These are phyloP conservation scores for Epichloe brachyelytri DNA, from an alignment of 2,329 filamentous ascomycete genomes.

Conservation along the genomic window DNA sequence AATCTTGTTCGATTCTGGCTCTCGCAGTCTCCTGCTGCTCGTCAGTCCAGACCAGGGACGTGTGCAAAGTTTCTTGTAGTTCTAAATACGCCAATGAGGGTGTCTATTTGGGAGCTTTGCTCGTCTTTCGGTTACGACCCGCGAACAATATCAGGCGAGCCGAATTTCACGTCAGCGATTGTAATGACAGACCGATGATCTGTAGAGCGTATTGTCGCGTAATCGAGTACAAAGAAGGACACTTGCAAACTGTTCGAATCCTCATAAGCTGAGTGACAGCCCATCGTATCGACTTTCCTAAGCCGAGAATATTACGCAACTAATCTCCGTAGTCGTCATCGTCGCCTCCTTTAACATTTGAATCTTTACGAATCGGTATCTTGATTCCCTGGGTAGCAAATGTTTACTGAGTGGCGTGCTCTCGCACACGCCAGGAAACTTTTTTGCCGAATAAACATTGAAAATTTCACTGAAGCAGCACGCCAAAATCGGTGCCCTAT, in stretches of 20 bases:
- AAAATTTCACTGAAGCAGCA: constrained; percentile 80
- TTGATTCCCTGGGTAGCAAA: constrained; percentile 94
- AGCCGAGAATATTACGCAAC: background rate
- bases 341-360: constrained; percentile 38
- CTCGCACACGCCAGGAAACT: constrained; percentile 94
- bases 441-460: constrained; percentile 96
- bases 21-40: no score
- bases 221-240: no score
- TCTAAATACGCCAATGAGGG: no score
- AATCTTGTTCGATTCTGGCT: no score
- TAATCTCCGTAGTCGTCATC: constrained; percentile 34
- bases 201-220: no score
- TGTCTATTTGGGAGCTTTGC: no score
- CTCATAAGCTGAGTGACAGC: background rate
- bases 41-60: no score
- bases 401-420: constrained; percentile 82
- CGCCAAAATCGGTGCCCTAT: constrained; percentile 69
- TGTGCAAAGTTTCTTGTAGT: no score
- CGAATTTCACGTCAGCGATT: background rate
- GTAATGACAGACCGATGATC: background rate
- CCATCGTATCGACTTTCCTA: background rate
- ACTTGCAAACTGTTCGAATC: background rate
- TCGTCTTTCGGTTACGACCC: no score
- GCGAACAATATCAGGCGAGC: no score
- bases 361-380: constrained; percentile 89